phyloP scores from a whole-genome alignment of 2,329 filamentous ascomycete genomes.

The Teratosphaeria nubilosa region DNA sequence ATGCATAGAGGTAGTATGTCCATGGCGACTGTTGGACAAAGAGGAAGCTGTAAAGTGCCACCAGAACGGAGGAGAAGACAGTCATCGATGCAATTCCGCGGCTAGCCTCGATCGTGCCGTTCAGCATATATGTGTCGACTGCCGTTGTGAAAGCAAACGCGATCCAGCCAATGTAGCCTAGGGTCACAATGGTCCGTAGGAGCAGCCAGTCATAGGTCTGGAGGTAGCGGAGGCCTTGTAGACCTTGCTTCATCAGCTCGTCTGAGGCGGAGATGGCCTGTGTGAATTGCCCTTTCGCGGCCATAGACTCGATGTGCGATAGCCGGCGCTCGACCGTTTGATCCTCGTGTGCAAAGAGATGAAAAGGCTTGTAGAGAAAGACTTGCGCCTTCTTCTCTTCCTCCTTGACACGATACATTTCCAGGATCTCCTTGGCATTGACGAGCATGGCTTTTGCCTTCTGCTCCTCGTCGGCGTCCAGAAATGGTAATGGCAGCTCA shows the following conservation, averaged over 20 bases:
- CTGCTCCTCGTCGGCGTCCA: slow-evolving; percentile 59
- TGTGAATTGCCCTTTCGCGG: slow-evolving; percentile 56
- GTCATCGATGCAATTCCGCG: slow-evolving; percentile 50
- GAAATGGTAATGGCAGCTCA: slow-evolving; percentile 73
- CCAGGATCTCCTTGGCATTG: slow-evolving; percentile 78
- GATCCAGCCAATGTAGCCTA: slow-evolving; percentile 93
- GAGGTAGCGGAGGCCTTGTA: slow-evolving; percentile 81
- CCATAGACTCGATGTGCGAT: slow-evolving; percentile 55
- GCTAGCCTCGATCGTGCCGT: slow-evolving; percentile 54
- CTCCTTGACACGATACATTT: slow-evolving; percentile 96
- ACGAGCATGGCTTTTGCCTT: slow-evolving; percentile 78
- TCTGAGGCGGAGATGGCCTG: slow-evolving; percentile 72
- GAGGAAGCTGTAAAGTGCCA: slow-evolving; percentile 68
- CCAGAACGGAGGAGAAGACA: slow-evolving; percentile 66
- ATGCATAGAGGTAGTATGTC: slow-evolving; percentile 82
- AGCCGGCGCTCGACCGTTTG: slow-evolving; percentile 58
- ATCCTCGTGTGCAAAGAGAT: slow-evolving; percentile 53
- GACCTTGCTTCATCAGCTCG: slow-evolving; percentile 62
- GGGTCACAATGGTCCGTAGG: slow-evolving; percentile 73
- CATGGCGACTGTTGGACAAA: slow-evolving; percentile 66
- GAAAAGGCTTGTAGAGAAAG: slow-evolving; percentile 68
- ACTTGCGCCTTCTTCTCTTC: slow-evolving; percentile 66
- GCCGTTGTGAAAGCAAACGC: slow-evolving; percentile 83
- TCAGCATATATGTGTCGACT: slow-evolving; percentile 75
- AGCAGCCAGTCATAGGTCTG: slow-evolving; percentile 99